Conservation (phyloP, 192 early-diverging fungal species). For the Rhizophlyctis rosea region DNA sequence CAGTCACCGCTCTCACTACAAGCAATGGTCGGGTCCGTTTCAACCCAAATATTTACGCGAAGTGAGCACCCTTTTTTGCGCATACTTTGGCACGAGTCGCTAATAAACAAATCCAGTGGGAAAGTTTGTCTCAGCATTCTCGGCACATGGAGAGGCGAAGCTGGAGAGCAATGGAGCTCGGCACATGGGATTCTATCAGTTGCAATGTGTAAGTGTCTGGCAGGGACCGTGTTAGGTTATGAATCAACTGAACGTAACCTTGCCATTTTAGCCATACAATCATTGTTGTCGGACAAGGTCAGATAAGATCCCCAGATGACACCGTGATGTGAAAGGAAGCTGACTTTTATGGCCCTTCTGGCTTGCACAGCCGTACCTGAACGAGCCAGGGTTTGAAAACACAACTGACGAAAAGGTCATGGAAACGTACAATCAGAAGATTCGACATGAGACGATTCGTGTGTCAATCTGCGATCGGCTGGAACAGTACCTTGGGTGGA, state of each 20-base stretch:
- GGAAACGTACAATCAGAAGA: slow-evolving; percentile 57
- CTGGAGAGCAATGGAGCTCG: slow-evolving; percentile 54
- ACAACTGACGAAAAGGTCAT: slow-evolving; percentile 31
- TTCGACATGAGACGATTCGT: slow-evolving; percentile 61
- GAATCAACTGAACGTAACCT: not conserved
- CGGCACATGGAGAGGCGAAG: slow-evolving; percentile 58
- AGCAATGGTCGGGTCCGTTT: slow-evolving; percentile 46
- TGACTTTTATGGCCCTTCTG: too few species aligned
- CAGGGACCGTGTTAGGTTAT: too few species aligned
- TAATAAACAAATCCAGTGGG: too few species aligned
- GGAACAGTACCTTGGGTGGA: slow-evolving; percentile 36
- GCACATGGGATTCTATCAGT: slow-evolving; percentile 62
- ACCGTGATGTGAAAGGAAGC: too few species aligned
- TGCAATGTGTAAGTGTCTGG: slow-evolving; percentile 43
- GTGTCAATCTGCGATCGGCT: slow-evolving; percentile 58
- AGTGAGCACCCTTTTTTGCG: too few species aligned
- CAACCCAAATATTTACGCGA: slow-evolving; percentile 60
- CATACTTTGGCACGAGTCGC: too few species aligned
- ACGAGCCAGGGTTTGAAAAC: slow-evolving; percentile 64
- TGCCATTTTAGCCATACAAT: slow-evolving; percentile 45
- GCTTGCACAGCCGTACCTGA: slow-evolving; percentile 55
- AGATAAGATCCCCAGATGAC: too few species aligned
- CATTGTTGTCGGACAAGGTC: slow-evolving; percentile 55
- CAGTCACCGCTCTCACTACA: slow-evolving; percentile 54
- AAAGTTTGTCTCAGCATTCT: slow-evolving; percentile 46